These are phyloP conservation scores for Penicillium sumatraense DNA, from an alignment of 2,329 filamentous ascomycete genomes.

Conservation along the genomic window DNA sequence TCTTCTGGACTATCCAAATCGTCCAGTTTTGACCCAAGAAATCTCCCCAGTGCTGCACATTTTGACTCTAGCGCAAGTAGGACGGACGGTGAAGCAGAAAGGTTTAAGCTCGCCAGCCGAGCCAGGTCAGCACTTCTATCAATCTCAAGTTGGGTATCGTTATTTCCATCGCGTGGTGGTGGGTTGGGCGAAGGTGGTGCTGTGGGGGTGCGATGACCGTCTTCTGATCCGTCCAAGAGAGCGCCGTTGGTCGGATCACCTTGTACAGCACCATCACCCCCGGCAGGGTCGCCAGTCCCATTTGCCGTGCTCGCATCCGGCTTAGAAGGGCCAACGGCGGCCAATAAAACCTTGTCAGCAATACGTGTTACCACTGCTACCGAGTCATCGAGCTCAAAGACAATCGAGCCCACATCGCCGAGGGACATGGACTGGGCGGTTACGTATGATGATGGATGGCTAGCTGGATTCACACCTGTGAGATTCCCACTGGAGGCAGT, in stretches of 20 bases:
- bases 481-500: slow-evolving; percentile 46
- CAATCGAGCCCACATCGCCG: slow-evolving; percentile 49
- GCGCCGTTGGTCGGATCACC: slow-evolving; percentile 13
- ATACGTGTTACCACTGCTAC: slow-evolving; percentile 48
- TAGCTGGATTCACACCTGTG: slow-evolving; percentile 48
- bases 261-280: slow-evolving; percentile 1
- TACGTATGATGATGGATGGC: slow-evolving; percentile 48
- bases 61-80: slow-evolving; percentile 49
- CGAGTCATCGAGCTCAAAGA: slow-evolving; percentile 47
- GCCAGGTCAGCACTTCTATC: slow-evolving; percentile 45
- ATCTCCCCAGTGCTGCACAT: slow-evolving; percentile 46
- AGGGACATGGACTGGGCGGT: slow-evolving; percentile 47
- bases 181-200: slow-evolving; percentile 15
- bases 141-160: slow-evolving; percentile 44
- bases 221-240: slow-evolving; percentile 16
- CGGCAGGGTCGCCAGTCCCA: slow-evolving; percentile 14
- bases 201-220: slow-evolving; percentile 13
- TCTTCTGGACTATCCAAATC: slow-evolving; percentile 49
- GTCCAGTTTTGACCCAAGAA: slow-evolving; percentile 44
- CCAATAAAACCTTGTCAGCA: slow-evolving; percentile 48
- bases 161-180: slow-evolving; percentile 27
- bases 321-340: slow-evolving; percentile 45
- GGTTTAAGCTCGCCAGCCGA: slow-evolving; percentile 44
- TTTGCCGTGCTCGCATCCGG: slow-evolving; percentile 18
- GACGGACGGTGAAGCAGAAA: slow-evolving; percentile 43